Evolutionary conservation across 169 alveolate genomes (phyloP), one percentile per base, ranked within the genome.

Genomic region (Babesia divergens): DNA sequence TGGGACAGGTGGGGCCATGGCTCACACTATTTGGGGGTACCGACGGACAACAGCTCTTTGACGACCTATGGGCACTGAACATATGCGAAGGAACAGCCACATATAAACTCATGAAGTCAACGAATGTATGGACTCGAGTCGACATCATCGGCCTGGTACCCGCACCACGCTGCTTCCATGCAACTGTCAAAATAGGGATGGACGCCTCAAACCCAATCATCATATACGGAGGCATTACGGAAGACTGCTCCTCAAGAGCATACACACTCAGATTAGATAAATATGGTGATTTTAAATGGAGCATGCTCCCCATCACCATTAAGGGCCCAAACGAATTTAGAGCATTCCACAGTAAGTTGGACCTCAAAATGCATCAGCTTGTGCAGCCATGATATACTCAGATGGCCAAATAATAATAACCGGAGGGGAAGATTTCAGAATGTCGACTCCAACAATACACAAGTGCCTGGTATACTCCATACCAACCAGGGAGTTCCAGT

Each of bases 1-100:
- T 80, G 52, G 59, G 70, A 6, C 80, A 70, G 50, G 83, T 80
- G 6, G 80, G 80, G 5, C 43, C 31, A 4, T 70, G 43, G 14
- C 28, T 80, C 18, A 72, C 70, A 20, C 16, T 80, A 2, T 80
- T 80, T 32, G 88, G 84, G 16, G 88, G 88, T 14, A 69, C 80
- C 3, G 35, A 68, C 28, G 84, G 84, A 9, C 18, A 13, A 8
- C 24, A 28, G 32, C 22, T 80, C 3, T 52, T 68, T 7, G 70
- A 80, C 53, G 88, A 80, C 20, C 47, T 80, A 18, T 80, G 88
- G 88, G 51, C 59, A 16, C 24, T 80, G 22, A 62, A 80, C 32
- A 20, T 80, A 4, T 18, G 64, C 67, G 72, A 18, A 5, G 56
- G 51, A 7, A 16, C 59, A 14, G 44, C 22, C 24, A n/a, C n/a